Percentiles rank a stretch among this genome's conserved stretches.
Evolutionary conservation across 495 filamentous ascomycete species (phyloP).

Genomic region (Neurospora hispaniola): DNA sequence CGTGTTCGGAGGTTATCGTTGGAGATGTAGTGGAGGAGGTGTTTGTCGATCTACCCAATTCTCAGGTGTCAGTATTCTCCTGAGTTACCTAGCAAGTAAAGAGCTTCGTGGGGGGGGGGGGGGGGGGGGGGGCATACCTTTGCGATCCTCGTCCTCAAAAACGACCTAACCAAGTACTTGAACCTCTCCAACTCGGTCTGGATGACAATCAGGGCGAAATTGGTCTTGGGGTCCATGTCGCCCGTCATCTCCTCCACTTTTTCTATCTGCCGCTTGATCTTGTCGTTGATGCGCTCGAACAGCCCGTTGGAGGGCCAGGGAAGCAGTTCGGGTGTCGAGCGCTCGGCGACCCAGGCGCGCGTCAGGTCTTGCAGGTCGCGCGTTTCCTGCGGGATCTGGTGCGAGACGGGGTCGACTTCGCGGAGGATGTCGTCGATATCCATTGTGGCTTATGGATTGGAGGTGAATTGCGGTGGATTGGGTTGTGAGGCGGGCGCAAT

Average conservation of each 20-base stretch:
- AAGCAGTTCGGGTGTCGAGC: slow-evolving; percentile 73
- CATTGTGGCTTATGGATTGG: slow-evolving; percentile 34
- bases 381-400: slow-evolving; percentile 46
- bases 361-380: slow-evolving; percentile 82
- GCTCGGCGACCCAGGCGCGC: slow-evolving; percentile 84
- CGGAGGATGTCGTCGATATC: slow-evolving; percentile 86
- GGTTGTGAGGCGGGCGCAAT: not conserved
- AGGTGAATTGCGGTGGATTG: not conserved
- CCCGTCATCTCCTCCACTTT: slow-evolving; percentile 66
- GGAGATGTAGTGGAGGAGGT: slow-evolving; percentile 51
- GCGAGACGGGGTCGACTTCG: slow-evolving; percentile 56
- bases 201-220: slow-evolving; percentile 85
- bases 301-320: slow-evolving; percentile 39
- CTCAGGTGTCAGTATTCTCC: too few relatives aligned
- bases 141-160: slow-evolving; percentile 71
- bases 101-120: too few relatives aligned
- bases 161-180: slow-evolving; percentile 81
- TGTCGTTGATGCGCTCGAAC: slow-evolving; percentile 64
- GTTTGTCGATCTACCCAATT: slow-evolving; percentile 46
- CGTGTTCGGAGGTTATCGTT: slow-evolving; percentile 33
- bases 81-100: too few relatives aligned
- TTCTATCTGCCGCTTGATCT: slow-evolving; percentile 60
- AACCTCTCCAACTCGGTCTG: slow-evolving; percentile 93
- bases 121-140: slow-evolving; percentile 53
- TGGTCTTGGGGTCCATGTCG: slow-evolving; percentile 73